Evolutionary conservation across 805 yeast genomes (phyloP), one percentile per base, ranked within the genome.

Genomic region (Metschnikowia continentalis): DNA sequence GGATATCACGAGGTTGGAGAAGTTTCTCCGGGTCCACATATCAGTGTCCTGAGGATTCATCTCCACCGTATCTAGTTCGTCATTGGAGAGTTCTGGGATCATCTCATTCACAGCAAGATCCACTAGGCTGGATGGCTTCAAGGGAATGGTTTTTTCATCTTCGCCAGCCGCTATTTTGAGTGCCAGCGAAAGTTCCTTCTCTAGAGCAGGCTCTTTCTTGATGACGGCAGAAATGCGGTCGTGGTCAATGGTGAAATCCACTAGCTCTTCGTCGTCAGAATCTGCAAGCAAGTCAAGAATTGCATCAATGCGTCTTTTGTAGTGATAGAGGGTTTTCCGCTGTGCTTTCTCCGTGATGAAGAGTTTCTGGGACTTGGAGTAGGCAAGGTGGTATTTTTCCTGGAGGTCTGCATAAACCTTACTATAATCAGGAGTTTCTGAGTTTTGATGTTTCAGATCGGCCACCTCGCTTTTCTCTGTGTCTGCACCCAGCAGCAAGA

Each of bases 1-100:
- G 13, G 70, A 61, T 17, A 63, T 59, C 10, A 70, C 69, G 54
- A 73, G 60, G 45, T 66, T 64, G 3, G 71, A 66, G 46, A 63
- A 61, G 51, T 72, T 66, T 40, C 77, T 61, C 32, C 75, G 58
- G 23, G 65, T 53, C 77, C 77, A 74, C 58, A 65, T 59, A 15
- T 70, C 73, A 3, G 64, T 57, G 41, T 64, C 69, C 56, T 72
- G 75, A 0, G 78, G 78, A 48, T 73, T 74, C n/a, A 58, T 49
- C 50, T 72, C 76, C 2, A 68, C 53, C 13, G 58, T 52, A 32
- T 64, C 65, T 38, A 69, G 54, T 48, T 74, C 77, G 53, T 74
- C 78, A 40, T 65, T 59, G 17, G 65, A 55, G 19, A 72, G 56
- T 13, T 72, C 78, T 2, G 77, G 69, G 2, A 72, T 56, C 36